Evolutionary conservation across 139 green algal species (phyloP).

Genomic region (Picochlorum sp.): DNA sequence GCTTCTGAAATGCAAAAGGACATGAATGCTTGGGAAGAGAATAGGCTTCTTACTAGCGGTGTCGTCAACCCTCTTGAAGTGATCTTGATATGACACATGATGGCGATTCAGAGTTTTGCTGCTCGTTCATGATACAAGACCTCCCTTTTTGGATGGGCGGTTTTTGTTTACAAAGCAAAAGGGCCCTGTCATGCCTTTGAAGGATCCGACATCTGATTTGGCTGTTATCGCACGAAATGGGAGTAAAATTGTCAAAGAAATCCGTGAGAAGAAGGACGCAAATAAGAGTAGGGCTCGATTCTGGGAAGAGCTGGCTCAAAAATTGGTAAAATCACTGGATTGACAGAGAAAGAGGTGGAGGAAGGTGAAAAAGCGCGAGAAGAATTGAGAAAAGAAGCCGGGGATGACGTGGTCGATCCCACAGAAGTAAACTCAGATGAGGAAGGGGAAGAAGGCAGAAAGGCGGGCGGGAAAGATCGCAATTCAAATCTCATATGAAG

Average conservation of each 20-base stretch:
- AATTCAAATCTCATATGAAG: constrained; percentile 84
- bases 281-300: constrained; percentile 84
- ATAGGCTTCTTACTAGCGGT: constrained; percentile 78
- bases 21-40: constrained; percentile 90
- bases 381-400: constrained; percentile 25
- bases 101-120: constrained; percentile 76
- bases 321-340: constrained; percentile 88
- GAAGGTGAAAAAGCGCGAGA: constrained; percentile 46
- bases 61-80: constrained; percentile 67
- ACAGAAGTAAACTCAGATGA: constrained; percentile 11
- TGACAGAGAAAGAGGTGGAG: constrained; percentile 72
- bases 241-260: constrained; percentile 48
- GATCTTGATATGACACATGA: constrained; percentile 78
- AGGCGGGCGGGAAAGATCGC: constrained; percentile 34
- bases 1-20: constrained; percentile 80
- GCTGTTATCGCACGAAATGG: constrained; percentile 82
- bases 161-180: constrained; percentile 78
- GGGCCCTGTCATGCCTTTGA: constrained; percentile 82
- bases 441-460: constrained; percentile 26
- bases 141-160: constrained; percentile 91
- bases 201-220: constrained; percentile 94
- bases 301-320: constrained; percentile 93
- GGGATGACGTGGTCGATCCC: constrained; percentile 31
- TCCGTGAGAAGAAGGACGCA: constrained; percentile 85
- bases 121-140: constrained; percentile 94